Evolutionary conservation across 75 land plant species (phyloP).

Genomic region (Azolla pinnata): DNA sequence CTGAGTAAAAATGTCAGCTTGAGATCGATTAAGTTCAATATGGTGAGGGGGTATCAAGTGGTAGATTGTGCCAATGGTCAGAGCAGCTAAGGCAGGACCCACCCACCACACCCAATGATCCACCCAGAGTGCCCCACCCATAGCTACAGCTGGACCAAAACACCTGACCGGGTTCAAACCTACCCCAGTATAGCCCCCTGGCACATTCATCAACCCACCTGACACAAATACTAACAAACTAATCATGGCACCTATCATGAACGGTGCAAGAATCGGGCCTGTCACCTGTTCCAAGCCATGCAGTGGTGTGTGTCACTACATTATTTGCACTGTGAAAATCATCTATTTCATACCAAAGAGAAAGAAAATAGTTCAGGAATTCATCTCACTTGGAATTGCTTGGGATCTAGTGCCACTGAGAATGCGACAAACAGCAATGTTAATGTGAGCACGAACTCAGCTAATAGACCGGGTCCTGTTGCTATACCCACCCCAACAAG

Average conservation of each 20-base stretch:
- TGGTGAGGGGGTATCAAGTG: slow-evolving; percentile 23
- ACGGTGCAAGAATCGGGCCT: slow-evolving; percentile 22
- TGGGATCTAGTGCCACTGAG: slow-evolving; percentile 25
- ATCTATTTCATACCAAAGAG: too few species aligned
- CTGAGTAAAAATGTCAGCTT: slow-evolving; percentile 3
- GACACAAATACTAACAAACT: slow-evolving; percentile 35
- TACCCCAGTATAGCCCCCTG: slow-evolving; percentile 37
- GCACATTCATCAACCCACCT: slow-evolving; percentile 13
- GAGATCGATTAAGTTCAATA: slow-evolving; percentile 1
- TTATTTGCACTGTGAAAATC: too few species aligned
- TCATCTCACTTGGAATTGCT: slow-evolving; percentile 12
- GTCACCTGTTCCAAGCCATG: too few species aligned
- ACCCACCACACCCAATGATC: slow-evolving; percentile 37
- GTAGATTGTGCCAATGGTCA: slow-evolving; percentile 19
- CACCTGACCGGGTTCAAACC: slow-evolving; percentile 56
- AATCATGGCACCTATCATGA: slow-evolving; percentile 28
- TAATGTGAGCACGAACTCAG: slow-evolving; percentile 36
- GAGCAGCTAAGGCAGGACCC: slow-evolving; percentile 33
- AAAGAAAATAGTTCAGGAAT: too few species aligned
- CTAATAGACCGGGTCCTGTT: slow-evolving; percentile 19
- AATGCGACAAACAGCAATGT: slow-evolving; percentile 28
- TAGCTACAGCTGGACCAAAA: slow-evolving; percentile 43
- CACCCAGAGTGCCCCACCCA: slow-evolving; percentile 31
- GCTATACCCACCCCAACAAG: slow-evolving; percentile 11
- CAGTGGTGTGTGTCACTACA: too few species aligned